phyloP scores from a whole-genome alignment of 1,139 yeast genomes.

The Protomyces macrosporus region DNA sequence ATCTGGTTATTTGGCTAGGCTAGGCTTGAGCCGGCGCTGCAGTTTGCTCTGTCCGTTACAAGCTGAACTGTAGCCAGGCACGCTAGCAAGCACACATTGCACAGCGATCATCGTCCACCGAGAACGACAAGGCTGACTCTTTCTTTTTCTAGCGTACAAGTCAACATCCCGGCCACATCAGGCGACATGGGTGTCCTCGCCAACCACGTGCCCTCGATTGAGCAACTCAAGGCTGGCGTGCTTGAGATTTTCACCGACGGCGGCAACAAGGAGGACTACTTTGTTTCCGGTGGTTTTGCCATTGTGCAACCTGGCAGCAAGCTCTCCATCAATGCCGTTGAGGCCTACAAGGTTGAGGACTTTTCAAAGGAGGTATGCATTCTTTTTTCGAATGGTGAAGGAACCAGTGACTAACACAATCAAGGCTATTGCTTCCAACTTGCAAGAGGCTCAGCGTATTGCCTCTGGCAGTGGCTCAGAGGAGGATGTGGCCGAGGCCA shows the following conservation, averaged over 20 bases:
- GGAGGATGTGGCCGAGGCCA: slow-evolving; percentile 87
- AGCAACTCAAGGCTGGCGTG: slow-evolving; percentile 94
- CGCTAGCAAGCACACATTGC: slow-evolving; percentile 30
- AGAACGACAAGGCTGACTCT: slow-evolving; percentile 5
- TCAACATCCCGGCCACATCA: slow-evolving; percentile 89
- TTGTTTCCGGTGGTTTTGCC: slow-evolving; percentile 94
- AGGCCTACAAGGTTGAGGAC: slow-evolving; percentile 88
- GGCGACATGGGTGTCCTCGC: slow-evolving; percentile 98
- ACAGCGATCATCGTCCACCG: slow-evolving; percentile 33
- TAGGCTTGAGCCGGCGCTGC: slow-evolving; percentile 42
- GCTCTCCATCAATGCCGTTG: slow-evolving; percentile 87
- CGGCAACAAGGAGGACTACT: slow-evolving; percentile 75
- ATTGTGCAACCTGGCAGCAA: slow-evolving; percentile 93
- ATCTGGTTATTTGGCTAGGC: slow-evolving; percentile 40
- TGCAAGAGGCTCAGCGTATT: slow-evolving; percentile 94
- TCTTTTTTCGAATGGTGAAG: neutral
- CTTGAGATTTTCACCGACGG: slow-evolving; percentile 81
- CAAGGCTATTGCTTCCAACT: slow-evolving; percentile 64
- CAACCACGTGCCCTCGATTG: slow-evolving; percentile 96
- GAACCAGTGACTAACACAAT: neutral
- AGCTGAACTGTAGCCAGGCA: too few species aligned
- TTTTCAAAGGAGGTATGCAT: slow-evolving; percentile 57
- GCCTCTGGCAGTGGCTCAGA: slow-evolving; percentile 72
- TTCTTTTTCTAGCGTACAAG: slow-evolving; percentile 60
- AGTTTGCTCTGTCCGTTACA: too few species aligned